Evolutionary conservation across 371 early-diverging fungal species (phyloP).

Genomic region (Smittium culicis): DNA sequence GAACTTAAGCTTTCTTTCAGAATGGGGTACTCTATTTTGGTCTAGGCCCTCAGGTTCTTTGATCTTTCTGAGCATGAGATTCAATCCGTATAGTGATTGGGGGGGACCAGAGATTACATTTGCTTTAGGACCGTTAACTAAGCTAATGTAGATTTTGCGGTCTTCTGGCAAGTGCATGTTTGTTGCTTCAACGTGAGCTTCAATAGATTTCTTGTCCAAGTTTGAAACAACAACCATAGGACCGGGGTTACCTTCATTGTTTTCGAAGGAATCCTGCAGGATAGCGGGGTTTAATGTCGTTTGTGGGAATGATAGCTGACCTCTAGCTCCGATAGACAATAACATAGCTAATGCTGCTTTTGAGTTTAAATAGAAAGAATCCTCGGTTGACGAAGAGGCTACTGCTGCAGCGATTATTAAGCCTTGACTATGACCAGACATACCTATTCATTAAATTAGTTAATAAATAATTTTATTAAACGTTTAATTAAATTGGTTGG

Average conservation of each 20-base stretch:
- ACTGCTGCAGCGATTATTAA: conserved; percentile 82
- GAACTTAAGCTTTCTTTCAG: conserved; percentile 76
- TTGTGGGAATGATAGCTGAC: conserved; percentile 73
- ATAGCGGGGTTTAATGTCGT: conserved; percentile 71
- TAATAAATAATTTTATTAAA: too few species aligned
- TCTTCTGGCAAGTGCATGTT: conserved; percentile 71
- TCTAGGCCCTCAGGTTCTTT: conserved; percentile 69
- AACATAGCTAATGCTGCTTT: conserved; percentile 77
- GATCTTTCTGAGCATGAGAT: conserved; percentile 69
- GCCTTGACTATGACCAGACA: conserved; percentile 91
- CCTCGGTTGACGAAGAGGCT: conserved; percentile 63
- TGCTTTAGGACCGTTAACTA: conserved; percentile 76
- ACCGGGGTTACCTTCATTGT: conserved; percentile 85
- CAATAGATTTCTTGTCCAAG: conserved; percentile 55
- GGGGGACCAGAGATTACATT: conserved; percentile 75
- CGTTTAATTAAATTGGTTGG: too few species aligned
- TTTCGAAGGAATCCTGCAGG: conserved; percentile 70
- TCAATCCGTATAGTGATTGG: conserved; percentile 79
- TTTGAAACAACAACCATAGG: conserved; percentile 81
- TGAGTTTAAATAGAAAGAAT: conserved; percentile 62
- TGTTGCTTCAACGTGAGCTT: conserved; percentile 66
- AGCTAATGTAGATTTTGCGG: conserved; percentile 63
- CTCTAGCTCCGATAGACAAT: conserved; percentile 81
- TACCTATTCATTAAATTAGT: too few species aligned
- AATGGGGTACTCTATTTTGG: conserved; percentile 70